These are phyloP conservation scores for Trichoderma lentiforme DNA, from an alignment of 2,329 filamentous ascomycete genomes.

Conservation along the genomic window DNA sequence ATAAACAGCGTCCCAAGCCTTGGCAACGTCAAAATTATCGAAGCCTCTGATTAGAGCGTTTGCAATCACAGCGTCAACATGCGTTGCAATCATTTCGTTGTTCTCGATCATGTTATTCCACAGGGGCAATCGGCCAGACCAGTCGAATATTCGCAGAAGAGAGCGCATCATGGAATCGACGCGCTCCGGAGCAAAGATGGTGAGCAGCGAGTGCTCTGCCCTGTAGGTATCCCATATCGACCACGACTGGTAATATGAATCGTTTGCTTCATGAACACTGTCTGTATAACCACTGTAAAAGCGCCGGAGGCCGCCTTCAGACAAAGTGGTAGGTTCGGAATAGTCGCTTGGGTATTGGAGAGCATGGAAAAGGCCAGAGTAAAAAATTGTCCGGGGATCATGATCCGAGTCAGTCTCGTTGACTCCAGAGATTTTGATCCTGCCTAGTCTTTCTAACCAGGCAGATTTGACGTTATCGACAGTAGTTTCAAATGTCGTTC, in stretches of 20 bases:
- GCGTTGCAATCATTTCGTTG: constrained; percentile 50
- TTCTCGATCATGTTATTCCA: constrained; percentile 50
- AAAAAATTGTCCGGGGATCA: constrained; percentile 44
- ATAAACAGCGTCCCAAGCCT: constrained; percentile 42
- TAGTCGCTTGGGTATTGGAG: constrained; percentile 48
- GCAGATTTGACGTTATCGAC: constrained; percentile 39
- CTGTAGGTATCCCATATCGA: constrained; percentile 50
- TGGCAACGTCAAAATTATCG: constrained; percentile 39
- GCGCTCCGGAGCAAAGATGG: constrained; percentile 44
- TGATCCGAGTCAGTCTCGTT: constrained; percentile 40
- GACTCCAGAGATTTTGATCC: constrained; percentile 41
- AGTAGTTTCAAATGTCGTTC: constrained; percentile 35
- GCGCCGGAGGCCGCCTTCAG: constrained; percentile 24
- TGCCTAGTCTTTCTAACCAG: constrained; percentile 45
- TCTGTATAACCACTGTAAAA: constrained; percentile 49
- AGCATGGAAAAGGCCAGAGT: constrained; percentile 45
- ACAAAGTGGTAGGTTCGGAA: constrained; percentile 38
- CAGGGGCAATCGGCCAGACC: constrained; percentile 45
- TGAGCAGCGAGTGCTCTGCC: constrained; percentile 44
- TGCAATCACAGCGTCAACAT: constrained; percentile 46
- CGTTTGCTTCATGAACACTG: constrained; percentile 37
- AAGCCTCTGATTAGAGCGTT: constrained; percentile 45
- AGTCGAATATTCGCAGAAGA: constrained; percentile 44
- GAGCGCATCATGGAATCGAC: constrained; percentile 47
- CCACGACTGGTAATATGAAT: constrained; percentile 50